Evolutionary conservation across 75 land plant species (phyloP), one percentile per base, ranked within the genome.

Genomic region (Pinus tabuliformis): DNA sequence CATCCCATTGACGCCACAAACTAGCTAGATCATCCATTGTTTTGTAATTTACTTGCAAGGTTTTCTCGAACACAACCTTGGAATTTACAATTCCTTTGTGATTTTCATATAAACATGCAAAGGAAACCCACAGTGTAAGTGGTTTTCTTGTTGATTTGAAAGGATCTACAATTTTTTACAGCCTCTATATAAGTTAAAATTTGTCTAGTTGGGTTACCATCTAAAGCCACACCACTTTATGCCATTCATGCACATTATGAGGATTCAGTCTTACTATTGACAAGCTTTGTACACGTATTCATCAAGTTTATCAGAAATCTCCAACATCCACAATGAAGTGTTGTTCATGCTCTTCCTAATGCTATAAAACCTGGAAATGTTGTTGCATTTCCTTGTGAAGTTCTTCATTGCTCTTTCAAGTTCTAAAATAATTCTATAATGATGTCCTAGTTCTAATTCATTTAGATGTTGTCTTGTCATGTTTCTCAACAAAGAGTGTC

Each of bases 191-290:
- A 96, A 12, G 99, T 96, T 72, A 89, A 70, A 5, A 91, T 88
- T 77, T 96, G 99, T 49, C 78, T 83, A 1, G 91, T 78, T 0
- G 99, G 95, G 76, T 93, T 88, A 6, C 84, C 90, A 71, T 89
- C 88, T 93, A 96, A 0, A 96, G 73, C 80, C 91, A 91, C 57
- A 85, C 93, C 49, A 97, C 82, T 76, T 91, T 79, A 60, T 95
- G 98, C 98, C 98, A 95, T 81, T 95, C 96, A 76, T 95, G 96
- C 58, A 95, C 98, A 86, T 95, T 92, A 74, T 95, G 98, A 6
- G 98, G 98, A 78, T 95, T 95, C 77, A 93, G 98, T 21, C 98
- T 61, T 21, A 80, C 98, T 95, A 80, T 92, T 95, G 42, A 92
- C 91, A 22, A 95, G 83, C 81, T 93, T 96, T 13, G 98, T 94